Percentiles rank a stretch among this genome's conserved stretches.
Conservation (phyloP, 306 rosid species). For the Hippophae rhamnoides region DNA sequence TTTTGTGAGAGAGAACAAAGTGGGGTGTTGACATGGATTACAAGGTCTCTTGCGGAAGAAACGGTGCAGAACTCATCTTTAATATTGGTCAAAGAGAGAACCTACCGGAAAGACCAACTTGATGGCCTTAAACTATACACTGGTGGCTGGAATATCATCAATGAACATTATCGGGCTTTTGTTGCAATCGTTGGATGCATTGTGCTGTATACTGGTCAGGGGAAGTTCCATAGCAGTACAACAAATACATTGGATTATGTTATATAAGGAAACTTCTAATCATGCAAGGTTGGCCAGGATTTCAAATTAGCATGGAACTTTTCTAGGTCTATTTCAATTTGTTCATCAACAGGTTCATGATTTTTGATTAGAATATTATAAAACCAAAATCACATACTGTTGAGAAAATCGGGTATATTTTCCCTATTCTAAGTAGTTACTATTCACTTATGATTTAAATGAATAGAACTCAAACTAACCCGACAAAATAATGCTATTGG, state of each 20-base stretch:
- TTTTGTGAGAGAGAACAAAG: slow-evolving; percentile 14
- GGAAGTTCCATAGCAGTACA: slow-evolving; percentile 46
- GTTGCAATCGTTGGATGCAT: slow-evolving; percentile 33
- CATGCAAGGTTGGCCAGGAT: too few species aligned
- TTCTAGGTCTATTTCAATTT: too few species aligned
- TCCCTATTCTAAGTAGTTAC: too few species aligned
- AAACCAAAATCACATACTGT: too few species aligned
- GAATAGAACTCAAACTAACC: too few species aligned
- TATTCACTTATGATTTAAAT: too few species aligned
- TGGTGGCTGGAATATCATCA: slow-evolving; percentile 78
- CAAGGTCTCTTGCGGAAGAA: slow-evolving; percentile 34
- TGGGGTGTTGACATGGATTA: slow-evolving; percentile 25
- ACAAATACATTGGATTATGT: slow-evolving; percentile 47
- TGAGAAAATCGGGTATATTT: too few species aligned
- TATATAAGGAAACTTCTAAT: slow-evolving; percentile 8
- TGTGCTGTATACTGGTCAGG: slow-evolving; percentile 59
- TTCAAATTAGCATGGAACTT: too few species aligned
- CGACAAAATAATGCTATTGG: too few species aligned
- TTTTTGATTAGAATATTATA: too few species aligned
- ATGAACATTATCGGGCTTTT: slow-evolving; percentile 33
- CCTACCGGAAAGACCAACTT: slow-evolving; percentile 44
- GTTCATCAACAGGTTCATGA: too few species aligned
- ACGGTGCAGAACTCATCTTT: slow-evolving; percentile 29
- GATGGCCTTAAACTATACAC: slow-evolving; percentile 32
- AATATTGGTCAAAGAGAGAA: slow-evolving; percentile 44